A percentile compares a stretch with the other conserved stretches of the same genome.
phyloP scores from a whole-genome alignment of 106 monocot species.

The Allium sativum region DNA sequence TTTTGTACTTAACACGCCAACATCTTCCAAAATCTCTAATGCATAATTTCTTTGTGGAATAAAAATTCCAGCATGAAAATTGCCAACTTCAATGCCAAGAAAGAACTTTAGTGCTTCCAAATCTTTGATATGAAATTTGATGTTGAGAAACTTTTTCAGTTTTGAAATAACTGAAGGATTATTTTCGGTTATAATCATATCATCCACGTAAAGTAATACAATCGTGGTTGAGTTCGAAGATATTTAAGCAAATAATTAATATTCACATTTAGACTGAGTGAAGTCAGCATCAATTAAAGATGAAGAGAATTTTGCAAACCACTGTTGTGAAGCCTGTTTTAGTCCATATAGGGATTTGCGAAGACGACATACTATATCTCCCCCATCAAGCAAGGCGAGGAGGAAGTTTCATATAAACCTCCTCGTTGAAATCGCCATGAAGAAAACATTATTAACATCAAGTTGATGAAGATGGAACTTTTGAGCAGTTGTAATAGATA shows the following conservation, averaged over 20 bases:
- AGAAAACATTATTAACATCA: background rate
- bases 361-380: conserved; percentile 4
- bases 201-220: conserved; percentile 7
- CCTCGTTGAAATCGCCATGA: background rate
- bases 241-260: background rate
- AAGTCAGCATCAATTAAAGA: background rate
- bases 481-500: background rate
- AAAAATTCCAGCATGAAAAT: background rate
- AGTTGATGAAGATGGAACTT: conserved; percentile 4
- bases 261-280: background rate
- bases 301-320: background rate
- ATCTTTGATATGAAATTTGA: conserved; percentile 1
- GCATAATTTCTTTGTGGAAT: conserved; percentile 2
- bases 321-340: background rate
- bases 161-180: background rate
- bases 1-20: background rate
- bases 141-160: background rate
- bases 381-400: background rate
- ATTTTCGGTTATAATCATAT: conserved; percentile 1
- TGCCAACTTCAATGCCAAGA: background rate
- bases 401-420: conserved; percentile 2
- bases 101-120: background rate
- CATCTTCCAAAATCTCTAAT: conserved; percentile 5
- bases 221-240: background rate
- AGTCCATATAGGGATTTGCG: background rate